These are phyloP conservation scores for Domatiomyces globalis DNA, from an alignment of 2,329 filamentous ascomycete genomes.

Conservation along the genomic window DNA sequence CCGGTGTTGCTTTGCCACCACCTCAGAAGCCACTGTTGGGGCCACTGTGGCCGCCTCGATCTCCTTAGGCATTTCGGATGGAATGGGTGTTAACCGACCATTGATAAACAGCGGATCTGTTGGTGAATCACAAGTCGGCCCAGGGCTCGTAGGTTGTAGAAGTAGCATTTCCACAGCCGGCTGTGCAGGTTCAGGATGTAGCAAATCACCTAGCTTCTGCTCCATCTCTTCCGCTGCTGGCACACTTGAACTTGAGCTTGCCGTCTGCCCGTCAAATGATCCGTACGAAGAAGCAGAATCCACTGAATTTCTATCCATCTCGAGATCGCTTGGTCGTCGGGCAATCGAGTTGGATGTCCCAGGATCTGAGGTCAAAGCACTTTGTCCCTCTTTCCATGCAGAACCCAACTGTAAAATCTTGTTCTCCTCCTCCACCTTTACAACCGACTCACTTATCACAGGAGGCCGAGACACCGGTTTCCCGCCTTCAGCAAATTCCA, in stretches of 20 bases:
- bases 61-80: constrained; percentile 5
- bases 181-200: not conserved
- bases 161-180: constrained; percentile 23
- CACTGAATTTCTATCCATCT: constrained; percentile 13
- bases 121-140: constrained; percentile 29
- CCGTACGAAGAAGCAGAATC: constrained; percentile 29
- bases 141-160: constrained; percentile 6
- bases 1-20: not conserved
- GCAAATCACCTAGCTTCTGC: constrained; percentile 2
- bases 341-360: not conserved
- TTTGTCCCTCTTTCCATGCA: not conserved
- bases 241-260: constrained; percentile 44
- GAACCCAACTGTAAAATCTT: not conserved
- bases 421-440: not conserved
- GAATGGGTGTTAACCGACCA: constrained; percentile 26
- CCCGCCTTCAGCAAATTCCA: not conserved
- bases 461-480: not conserved
- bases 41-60: not conserved
- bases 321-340: not conserved
- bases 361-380: not conserved
- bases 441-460: not conserved
- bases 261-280: constrained; percentile 23
- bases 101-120: constrained; percentile 33
- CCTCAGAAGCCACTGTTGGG: not conserved
- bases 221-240: constrained; percentile 32